These are phyloP conservation scores for Kwoniella pini DNA, from an alignment of 768 basidiomycete species.

Conservation along the genomic window DNA sequence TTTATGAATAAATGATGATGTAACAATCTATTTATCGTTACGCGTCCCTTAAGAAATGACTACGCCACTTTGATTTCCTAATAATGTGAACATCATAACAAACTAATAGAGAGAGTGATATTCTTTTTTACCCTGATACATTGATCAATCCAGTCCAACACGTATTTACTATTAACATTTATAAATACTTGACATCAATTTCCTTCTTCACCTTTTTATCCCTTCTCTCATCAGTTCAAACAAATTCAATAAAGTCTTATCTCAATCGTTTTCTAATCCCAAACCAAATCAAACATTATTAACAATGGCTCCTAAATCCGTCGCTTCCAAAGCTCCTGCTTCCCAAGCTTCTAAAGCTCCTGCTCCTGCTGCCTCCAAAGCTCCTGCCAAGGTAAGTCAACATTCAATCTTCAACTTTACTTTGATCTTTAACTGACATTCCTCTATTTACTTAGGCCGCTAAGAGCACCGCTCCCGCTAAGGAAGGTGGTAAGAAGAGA, in stretches of 20 bases:
- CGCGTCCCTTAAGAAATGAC: slow-evolving; percentile 13
- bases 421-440: slow-evolving; percentile 11
- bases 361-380: slow-evolving; percentile 63
- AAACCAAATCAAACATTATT: slow-evolving; percentile 10
- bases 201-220: slow-evolving; percentile 2
- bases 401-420: background rate
- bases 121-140: too few relatives aligned
- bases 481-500: slow-evolving; percentile 74
- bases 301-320: slow-evolving; percentile 55
- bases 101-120: too few relatives aligned
- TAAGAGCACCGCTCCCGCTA: slow-evolving; percentile 69
- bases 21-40: slow-evolving; percentile 14
- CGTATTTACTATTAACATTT: slow-evolving; percentile 13
- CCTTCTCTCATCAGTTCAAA: slow-evolving; percentile 19
- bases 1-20: slow-evolving; percentile 7
- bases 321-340: slow-evolving; percentile 56
- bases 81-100: too few relatives aligned
- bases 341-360: slow-evolving; percentile 80
- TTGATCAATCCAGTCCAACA: too few relatives aligned
- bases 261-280: slow-evolving; percentile 12
- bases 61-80: background rate
- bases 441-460: slow-evolving; percentile 61
- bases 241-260: slow-evolving; percentile 11
- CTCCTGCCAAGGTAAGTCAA: slow-evolving; percentile 60
- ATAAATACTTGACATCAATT: slow-evolving; percentile 10